Evolutionary conservation across 495 filamentous ascomycete species (phyloP), one percentile per base, ranked within the genome.

Genomic region (Alectoria sarmentosa): DNA sequence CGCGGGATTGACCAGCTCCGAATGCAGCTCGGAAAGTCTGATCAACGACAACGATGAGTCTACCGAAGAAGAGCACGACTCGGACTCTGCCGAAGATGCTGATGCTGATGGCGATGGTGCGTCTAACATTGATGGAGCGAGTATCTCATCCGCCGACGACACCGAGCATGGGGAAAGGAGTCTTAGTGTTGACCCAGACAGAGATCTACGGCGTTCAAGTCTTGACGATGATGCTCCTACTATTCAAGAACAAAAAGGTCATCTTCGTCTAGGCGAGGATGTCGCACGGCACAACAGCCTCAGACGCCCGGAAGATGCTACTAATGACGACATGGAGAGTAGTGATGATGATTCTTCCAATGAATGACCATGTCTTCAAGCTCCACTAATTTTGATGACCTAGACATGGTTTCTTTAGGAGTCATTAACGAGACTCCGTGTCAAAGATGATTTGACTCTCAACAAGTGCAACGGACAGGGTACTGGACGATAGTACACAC

Each of bases 1-100:
- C 36, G 21, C 52, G 19, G 62, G 28, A 36, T 48, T 64, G 30
- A 30, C 30, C 52, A 34, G 42, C 30, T n/a, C 36, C 30, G 30
- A 38, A 34, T 26, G 21, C 28, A 58, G 37, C 38, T 41, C 38
- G 11, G 62, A 32, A 13, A 42, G 56, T 64, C 38, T 28, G 34
- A 41, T 1, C 10, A 37, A 59, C 3, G 42, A 41, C 10, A 37
- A 59, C 3, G 42, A 41, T 5, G 34, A 15, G 5, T 42, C 61
- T 28, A 37, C 26, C 4, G 38, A 23, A 19, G 32, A 41, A 26
- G 34, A 58, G 11, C 37, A 41, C 21, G 28, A 42, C n/a, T 65
- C 63, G 4, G 26, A 64, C 44, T 54, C 55, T 37, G 56, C 48
- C 9, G 15, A 39, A 34, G 63, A 52, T 28, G n/a, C 32, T 19